Conservation (phyloP, 2,329 filamentous ascomycete species). For the Calonectria pteridis region DNA sequence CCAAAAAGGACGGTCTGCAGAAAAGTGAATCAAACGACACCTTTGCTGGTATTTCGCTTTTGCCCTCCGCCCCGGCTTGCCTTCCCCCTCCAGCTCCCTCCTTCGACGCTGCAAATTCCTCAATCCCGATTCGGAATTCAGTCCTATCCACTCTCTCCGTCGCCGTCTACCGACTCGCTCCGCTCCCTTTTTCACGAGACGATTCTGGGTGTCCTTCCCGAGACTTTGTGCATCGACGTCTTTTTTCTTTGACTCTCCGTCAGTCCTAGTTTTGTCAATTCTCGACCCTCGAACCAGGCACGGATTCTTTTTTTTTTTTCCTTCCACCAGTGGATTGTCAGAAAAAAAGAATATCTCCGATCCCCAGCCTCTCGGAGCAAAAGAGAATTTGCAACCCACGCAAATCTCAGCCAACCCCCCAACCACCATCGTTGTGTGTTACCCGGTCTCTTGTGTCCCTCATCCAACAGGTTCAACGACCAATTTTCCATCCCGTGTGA, state of each 20-base stretch:
- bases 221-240: constrained; percentile 41
- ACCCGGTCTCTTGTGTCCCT: constrained; percentile 13
- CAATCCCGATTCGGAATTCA: constrained; percentile 57
- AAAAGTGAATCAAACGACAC: constrained; percentile 51
- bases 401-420: not conserved
- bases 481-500: constrained; percentile 14
- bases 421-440: constrained; percentile 20
- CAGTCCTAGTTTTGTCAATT: constrained; percentile 40
- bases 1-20: constrained; percentile 39
- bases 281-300: constrained; percentile 53
- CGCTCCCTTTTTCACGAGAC: constrained; percentile 44
- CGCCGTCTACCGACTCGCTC: constrained; percentile 42
- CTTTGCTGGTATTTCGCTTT: constrained; percentile 57
- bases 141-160: constrained; percentile 42
- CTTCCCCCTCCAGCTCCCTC: constrained; percentile 37
- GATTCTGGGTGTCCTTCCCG: constrained; percentile 51
- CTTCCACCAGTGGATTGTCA: constrained; percentile 32
- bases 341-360: constrained; percentile 27
- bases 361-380: not conserved
- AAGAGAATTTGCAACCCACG: constrained; percentile 21
- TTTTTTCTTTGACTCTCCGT: constrained; percentile 20
- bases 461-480: constrained; percentile 1
- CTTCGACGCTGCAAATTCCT: constrained; percentile 54
- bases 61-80: constrained; percentile 35
- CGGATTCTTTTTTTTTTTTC: constrained; percentile 13